phyloP scores from a whole-genome alignment of 2,329 filamentous ascomycete genomes.

The Cercospora citrullina region DNA sequence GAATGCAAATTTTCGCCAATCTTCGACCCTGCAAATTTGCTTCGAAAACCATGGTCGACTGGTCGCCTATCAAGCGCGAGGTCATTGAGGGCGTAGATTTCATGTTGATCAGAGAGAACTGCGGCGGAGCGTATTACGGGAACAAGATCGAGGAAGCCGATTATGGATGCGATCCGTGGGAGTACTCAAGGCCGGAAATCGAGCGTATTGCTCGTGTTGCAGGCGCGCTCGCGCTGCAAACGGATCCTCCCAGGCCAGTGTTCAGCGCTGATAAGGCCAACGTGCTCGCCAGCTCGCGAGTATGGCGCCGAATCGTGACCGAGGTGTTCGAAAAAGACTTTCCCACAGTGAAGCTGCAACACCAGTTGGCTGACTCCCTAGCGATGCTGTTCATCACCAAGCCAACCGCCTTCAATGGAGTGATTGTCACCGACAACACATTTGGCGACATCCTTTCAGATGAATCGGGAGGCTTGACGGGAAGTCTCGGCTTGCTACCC shows the following conservation, averaged over 20 bases:
- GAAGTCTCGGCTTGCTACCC: conserved; percentile 49
- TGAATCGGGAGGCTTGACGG: conserved; percentile 49
- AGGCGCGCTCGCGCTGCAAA: conserved; percentile 46
- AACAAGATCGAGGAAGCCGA: conserved; percentile 49
- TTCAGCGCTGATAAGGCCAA: conserved; percentile 57
- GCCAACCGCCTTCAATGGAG: conserved; percentile 51
- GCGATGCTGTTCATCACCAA: conserved; percentile 53
- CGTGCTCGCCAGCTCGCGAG: conserved; percentile 52
- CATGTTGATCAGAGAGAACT: conserved; percentile 54
- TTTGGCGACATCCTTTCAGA: conserved; percentile 54
- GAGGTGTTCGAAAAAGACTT: conserved; percentile 48
- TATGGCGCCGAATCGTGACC: conserved; percentile 51
- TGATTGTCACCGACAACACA: conserved; percentile 52
- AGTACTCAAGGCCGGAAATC: conserved; percentile 49
- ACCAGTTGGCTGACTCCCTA: conserved; percentile 53
- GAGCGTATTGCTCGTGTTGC: conserved; percentile 52
- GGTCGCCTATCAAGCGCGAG: conserved; percentile 49
- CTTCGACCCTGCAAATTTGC: conserved; percentile 52
- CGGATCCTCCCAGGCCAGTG: conserved; percentile 44
- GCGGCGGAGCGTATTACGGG: conserved; percentile 54
- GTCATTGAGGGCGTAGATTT: conserved; percentile 51
- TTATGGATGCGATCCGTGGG: conserved; percentile 51
- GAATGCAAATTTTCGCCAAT: conserved; percentile 52
- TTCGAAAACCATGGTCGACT: conserved; percentile 41
- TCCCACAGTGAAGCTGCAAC: conserved; percentile 45